These are phyloP conservation scores for Planoprotostelium fungivorum DNA, from an alignment of 78 protist species.

Conservation along the genomic window DNA sequence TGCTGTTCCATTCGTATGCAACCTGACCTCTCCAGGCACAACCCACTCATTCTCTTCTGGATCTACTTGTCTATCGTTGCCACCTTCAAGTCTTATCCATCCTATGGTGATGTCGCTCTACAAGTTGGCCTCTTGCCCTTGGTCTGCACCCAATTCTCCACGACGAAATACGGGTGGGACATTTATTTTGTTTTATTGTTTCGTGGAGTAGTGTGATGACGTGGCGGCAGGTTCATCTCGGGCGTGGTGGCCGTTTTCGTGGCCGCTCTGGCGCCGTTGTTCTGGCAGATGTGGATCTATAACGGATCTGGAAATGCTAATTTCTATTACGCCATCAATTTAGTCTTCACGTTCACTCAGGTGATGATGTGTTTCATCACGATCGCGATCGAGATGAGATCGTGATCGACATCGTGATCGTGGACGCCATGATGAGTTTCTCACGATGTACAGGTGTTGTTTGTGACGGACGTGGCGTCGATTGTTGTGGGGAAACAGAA, in stretches of 20 bases:
- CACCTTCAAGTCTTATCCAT: conserved; percentile 63
- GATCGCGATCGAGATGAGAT: neutral
- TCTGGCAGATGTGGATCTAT: conserved; percentile 68
- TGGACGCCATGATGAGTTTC: no score
- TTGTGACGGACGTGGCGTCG: neutral
- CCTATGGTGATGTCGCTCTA: conserved; percentile 52
- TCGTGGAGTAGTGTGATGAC: no score
- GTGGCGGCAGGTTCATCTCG: conserved; percentile 37
- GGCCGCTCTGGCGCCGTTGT: conserved; percentile 38
- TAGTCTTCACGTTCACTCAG: conserved; percentile 58
- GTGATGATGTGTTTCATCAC: conserved; percentile 7
- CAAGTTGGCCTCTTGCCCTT: conserved; percentile 44
- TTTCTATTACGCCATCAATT: conserved; percentile 56
- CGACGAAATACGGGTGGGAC: neutral
- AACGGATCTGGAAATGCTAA: conserved; percentile 67
- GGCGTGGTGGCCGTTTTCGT: conserved; percentile 40
- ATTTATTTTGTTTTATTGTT: no score
- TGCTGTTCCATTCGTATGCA: neutral
- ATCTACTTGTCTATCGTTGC: conserved; percentile 40
- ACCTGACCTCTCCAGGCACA: neutral
- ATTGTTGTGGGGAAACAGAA: no score
- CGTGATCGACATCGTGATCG: no score
- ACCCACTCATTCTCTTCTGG: conserved; percentile 56
- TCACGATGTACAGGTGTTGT: neutral
- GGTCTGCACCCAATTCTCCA: conserved; percentile 24